These are phyloP conservation scores for Physaria fendleri DNA, from an alignment of 345 rosid genomes.

Conservation along the genomic window DNA sequence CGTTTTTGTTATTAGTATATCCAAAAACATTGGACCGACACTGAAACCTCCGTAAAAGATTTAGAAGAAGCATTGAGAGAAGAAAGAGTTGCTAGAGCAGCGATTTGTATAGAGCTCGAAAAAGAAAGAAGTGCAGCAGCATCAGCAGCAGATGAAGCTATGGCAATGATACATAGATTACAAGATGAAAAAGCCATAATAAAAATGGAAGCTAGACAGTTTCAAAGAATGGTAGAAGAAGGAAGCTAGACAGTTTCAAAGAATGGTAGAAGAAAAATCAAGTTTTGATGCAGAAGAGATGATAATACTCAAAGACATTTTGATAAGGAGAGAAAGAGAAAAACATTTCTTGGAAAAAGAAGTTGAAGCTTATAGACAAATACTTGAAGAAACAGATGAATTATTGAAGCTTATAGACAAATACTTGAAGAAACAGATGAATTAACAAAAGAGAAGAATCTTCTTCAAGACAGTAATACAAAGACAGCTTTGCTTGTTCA, in stretches of 20 bases:
- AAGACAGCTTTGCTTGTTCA: conserved; percentile 34
- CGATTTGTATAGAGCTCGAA: conserved; percentile 57
- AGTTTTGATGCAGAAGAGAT: conserved; percentile 66
- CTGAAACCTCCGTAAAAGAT: conserved; percentile 21
- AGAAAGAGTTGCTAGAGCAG: conserved; percentile 41
- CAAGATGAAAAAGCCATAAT: conserved; percentile 64
- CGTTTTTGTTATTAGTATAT: too few species aligned
- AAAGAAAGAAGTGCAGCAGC: conserved; percentile 73
- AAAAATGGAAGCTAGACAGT: conserved; percentile 74
- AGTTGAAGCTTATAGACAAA: conserved; percentile 49
- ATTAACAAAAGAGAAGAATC: conserved; percentile 5
- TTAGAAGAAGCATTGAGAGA: conserved; percentile 41
- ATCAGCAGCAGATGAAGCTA: conserved; percentile 70
- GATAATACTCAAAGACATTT: conserved; percentile 70
- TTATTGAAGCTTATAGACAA: conserved; percentile 45
- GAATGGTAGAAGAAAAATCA: conserved; percentile 75
- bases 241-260: conserved; percentile 71
- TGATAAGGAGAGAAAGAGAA: conserved; percentile 62
- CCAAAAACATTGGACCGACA: too few species aligned
- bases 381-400: conserved; percentile 34
- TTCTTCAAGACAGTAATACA: not conserved
- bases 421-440: conserved; percentile 33
- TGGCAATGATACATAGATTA: conserved; percentile 65
- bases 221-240: conserved; percentile 70
- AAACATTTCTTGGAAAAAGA: conserved; percentile 70